A percentile compares a stretch with the other conserved stretches of the same genome.
phyloP scores from a whole-genome alignment of 2,329 filamentous ascomycete species.

The Calonectria pseudoturangicola region DNA sequence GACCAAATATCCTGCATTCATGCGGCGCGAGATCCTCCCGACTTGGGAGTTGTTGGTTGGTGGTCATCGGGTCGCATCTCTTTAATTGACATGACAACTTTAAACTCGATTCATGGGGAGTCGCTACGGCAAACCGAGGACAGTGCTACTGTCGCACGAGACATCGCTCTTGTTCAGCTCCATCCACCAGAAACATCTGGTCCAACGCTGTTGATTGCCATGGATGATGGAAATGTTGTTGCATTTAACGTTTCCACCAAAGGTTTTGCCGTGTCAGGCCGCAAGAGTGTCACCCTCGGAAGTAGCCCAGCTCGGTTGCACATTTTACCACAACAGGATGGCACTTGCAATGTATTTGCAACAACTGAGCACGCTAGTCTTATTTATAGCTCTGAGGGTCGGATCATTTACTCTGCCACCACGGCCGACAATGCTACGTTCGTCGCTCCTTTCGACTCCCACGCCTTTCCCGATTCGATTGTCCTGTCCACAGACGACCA shows the following conservation, averaged over 20 bases:
- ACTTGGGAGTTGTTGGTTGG: conserved; percentile 87
- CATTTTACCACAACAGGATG: conserved; percentile 80
- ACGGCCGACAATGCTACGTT: conserved; percentile 90
- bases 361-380: conserved; percentile 95
- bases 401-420: conserved; percentile 94
- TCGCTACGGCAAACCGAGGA: conserved; percentile 76
- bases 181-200: conserved; percentile 75
- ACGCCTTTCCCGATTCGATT: conserved; percentile 87
- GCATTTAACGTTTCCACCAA: conserved; percentile 83
- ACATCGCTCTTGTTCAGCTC: conserved; percentile 86
- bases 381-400: conserved; percentile 91
- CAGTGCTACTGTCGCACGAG: conserved; percentile 86
- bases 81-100: conserved; percentile 79
- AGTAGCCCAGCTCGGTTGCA: conserved; percentile 90
- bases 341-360: conserved; percentile 88
- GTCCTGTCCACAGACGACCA: conserved; percentile 86
- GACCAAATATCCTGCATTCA: conserved; percentile 92
- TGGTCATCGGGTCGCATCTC: conserved; percentile 90
- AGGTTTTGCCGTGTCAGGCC: conserved; percentile 79
- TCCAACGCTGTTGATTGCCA: conserved; percentile 89
- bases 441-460: conserved; percentile 88
- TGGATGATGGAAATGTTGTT: conserved; percentile 94
- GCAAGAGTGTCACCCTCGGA: conserved; percentile 89
- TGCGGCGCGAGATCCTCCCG: conserved; percentile 77
- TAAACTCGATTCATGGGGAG: conserved; percentile 80